A percentile compares a stretch with the other conserved stretches of the same genome.
Conservation (phyloP, 2,329 filamentous ascomycete genomes). For the Aspergillus intermedius region DNA sequence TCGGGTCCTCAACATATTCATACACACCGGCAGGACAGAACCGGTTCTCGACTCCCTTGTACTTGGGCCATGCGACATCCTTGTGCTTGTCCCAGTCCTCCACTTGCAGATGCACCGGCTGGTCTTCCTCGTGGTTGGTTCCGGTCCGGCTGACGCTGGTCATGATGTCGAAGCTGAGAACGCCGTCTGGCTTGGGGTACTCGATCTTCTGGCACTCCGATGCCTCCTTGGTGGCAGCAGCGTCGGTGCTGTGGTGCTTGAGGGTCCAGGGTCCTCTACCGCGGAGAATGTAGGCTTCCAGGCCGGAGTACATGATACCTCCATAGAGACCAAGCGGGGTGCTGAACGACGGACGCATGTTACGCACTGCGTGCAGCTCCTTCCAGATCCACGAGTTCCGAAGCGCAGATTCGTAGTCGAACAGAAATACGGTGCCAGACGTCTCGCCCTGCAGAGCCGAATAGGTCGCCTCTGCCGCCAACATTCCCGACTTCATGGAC, state of each 20-base stretch:
- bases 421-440: slow-evolving; percentile 76
- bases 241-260: slow-evolving; percentile 72
- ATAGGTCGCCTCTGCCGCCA: slow-evolving; percentile 87
- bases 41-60: slow-evolving; percentile 87
- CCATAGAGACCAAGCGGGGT: slow-evolving; percentile 79
- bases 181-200: slow-evolving; percentile 92
- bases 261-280: slow-evolving; percentile 88
- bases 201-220: slow-evolving; percentile 81
- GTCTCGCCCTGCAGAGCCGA: slow-evolving; percentile 57
- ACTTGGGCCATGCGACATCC: slow-evolving; percentile 72
- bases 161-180: slow-evolving; percentile 91
- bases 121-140: slow-evolving; percentile 97
- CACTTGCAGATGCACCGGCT: slow-evolving; percentile 92
- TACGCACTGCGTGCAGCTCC: slow-evolving; percentile 89
- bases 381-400: slow-evolving; percentile 86
- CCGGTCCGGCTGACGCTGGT: slow-evolving; percentile 92
- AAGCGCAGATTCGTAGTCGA: slow-evolving; percentile 85
- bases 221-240: slow-evolving; percentile 71
- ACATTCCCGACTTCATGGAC: slow-evolving; percentile 94
- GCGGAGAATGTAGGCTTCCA: slow-evolving; percentile 82
- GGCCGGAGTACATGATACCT: slow-evolving; percentile 83
- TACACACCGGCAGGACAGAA: slow-evolving; percentile 98
- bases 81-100: slow-evolving; percentile 92
- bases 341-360: slow-evolving; percentile 96
- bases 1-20: slow-evolving; percentile 90